phyloP scores from a whole-genome alignment of 2,329 filamentous ascomycete genomes.

The Ramularia collo-cygni region DNA sequence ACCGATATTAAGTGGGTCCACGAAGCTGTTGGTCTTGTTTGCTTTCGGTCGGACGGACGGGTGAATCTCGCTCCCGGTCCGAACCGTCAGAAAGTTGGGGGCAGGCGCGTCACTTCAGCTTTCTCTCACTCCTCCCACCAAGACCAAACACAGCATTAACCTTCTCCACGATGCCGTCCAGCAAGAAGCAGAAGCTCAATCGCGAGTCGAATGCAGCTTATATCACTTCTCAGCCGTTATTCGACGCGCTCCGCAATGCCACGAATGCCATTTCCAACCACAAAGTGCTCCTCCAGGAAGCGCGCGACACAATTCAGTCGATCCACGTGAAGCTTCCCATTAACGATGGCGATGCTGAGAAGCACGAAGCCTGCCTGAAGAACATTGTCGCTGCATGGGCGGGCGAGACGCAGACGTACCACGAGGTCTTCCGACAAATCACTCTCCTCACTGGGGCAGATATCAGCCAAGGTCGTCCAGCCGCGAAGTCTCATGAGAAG shows the following conservation, averaged over 20 bases:
- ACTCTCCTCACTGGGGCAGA: slow-evolving; percentile 22
- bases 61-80: no score
- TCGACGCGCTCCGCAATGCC: slow-evolving; percentile 23
- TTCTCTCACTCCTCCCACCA: no score
- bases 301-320: slow-evolving; percentile 23
- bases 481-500: slow-evolving; percentile 16
- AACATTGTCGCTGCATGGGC: slow-evolving; percentile 25
- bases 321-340: slow-evolving; percentile 25
- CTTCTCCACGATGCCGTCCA: slow-evolving; percentile 10
- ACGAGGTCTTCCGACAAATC: slow-evolving; percentile 24
- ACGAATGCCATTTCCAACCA: slow-evolving; percentile 15
- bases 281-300: slow-evolving; percentile 17
- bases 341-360: slow-evolving; percentile 11
- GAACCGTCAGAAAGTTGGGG: no score
- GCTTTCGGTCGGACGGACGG: no score
- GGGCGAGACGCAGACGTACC: slow-evolving; percentile 21
- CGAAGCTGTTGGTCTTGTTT: no score
- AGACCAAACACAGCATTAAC: no score
- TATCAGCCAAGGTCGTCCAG: slow-evolving; percentile 17
- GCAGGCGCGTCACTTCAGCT: no score
- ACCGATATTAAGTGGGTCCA: no score
- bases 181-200: slow-evolving; percentile 13
- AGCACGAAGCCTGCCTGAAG: slow-evolving; percentile 23
- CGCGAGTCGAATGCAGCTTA: slow-evolving; percentile 21
- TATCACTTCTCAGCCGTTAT: slow-evolving; percentile 26